Base-by-base conservation (phyloP, 2,329 filamentous ascomycete species). In the Venturia carpophila region DNA sequence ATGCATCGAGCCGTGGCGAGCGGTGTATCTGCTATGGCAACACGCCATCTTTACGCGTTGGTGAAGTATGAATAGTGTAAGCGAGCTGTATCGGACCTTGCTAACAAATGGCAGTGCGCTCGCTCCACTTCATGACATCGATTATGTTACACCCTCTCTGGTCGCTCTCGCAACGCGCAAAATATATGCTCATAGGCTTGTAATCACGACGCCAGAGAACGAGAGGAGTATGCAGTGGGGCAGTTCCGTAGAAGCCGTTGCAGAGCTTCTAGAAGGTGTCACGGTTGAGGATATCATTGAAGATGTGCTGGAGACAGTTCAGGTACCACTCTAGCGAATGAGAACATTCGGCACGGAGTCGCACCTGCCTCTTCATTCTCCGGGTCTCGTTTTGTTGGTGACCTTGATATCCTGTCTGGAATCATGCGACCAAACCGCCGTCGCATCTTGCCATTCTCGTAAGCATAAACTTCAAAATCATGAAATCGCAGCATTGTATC, bases 141-240 rank as follows among this genome's bases (percentile, higher is more conserved):
- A 88, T 70, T 97, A 88, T 73, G 87, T 91, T 5, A 92, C 92
- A 0, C 93, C 94, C 0, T 89, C 91, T 0, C 83, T 97, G 34
- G 87, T 97, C 24, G 85, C 83, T 9, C 80, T 99, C 58, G 94
- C 94, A 5, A 87, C 88, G 1, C 85, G 85, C 67, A 97, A 97
- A 77, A 84, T 96, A 30, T 99, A 96, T 72, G 82, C 89, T 21
- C 94, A 99, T 77, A 87, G 92, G 10, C 86, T 99, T 41, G 76
- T 84, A 17, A 83, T 97, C 65, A 85, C 88, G 0, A 76, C 78
- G 1, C 83, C 90, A 0, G 83, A 85, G 67, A 84, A 86, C 66
- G 94, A 97, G 77, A 83, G 92, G 60, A 97, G 92, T 73, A 83
- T 96, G 79, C 91, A 96, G 74, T 99, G 95, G 86, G 94, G 94